A percentile compares a stretch with the other conserved stretches of the same genome.
These are phyloP conservation scores for Nemania abortiva DNA, from an alignment of 2,329 filamentous ascomycete genomes.

Conservation along the genomic window DNA sequence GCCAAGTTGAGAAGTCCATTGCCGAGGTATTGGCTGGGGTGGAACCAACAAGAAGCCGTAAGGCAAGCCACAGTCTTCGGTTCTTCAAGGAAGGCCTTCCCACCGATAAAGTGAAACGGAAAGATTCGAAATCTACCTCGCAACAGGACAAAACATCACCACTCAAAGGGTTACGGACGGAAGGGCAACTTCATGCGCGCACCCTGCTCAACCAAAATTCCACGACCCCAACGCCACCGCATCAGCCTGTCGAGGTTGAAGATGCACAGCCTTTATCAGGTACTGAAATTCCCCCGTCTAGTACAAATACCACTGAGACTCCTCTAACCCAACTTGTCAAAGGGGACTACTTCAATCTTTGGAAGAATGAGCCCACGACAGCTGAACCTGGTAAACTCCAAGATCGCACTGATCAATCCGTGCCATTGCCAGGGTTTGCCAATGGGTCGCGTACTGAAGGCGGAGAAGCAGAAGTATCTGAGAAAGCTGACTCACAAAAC, in stretches of 20 bases:
- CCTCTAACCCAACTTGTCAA: slow-evolving; percentile 33
- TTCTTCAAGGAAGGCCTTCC: slow-evolving; percentile 76
- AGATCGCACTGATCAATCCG: slow-evolving; percentile 29
- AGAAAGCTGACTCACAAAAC: slow-evolving; percentile 36
- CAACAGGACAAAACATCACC: slow-evolving; percentile 58
- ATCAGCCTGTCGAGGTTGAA: slow-evolving; percentile 44
- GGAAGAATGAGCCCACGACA: slow-evolving; percentile 18
- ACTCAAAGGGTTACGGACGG: slow-evolving; percentile 50
- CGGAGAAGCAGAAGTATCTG: slow-evolving; percentile 30
- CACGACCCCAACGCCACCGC: slow-evolving; percentile 43
- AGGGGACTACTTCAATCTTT: slow-evolving; percentile 47
- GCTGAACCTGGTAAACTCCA: slow-evolving; percentile 34
- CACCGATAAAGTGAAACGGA: slow-evolving; percentile 68
- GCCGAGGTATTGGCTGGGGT: slow-evolving; percentile 70
- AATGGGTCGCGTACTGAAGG: slow-evolving; percentile 25
- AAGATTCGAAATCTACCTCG: slow-evolving; percentile 56
- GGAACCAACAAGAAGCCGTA: slow-evolving; percentile 74
- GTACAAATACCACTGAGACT: slow-evolving; percentile 32
- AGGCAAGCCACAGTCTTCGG: slow-evolving; percentile 74
- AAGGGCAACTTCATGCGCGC: slow-evolving; percentile 32
- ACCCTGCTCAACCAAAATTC: slow-evolving; percentile 38
- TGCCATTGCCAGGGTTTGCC: slow-evolving; percentile 22
- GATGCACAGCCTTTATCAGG: slow-evolving; percentile 42
- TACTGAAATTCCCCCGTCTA: slow-evolving; percentile 42
- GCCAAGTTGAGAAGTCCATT: slow-evolving; percentile 74